Conservation (phyloP, 495 filamentous ascomycete genomes). For the Neurospora tetraspora region DNA sequence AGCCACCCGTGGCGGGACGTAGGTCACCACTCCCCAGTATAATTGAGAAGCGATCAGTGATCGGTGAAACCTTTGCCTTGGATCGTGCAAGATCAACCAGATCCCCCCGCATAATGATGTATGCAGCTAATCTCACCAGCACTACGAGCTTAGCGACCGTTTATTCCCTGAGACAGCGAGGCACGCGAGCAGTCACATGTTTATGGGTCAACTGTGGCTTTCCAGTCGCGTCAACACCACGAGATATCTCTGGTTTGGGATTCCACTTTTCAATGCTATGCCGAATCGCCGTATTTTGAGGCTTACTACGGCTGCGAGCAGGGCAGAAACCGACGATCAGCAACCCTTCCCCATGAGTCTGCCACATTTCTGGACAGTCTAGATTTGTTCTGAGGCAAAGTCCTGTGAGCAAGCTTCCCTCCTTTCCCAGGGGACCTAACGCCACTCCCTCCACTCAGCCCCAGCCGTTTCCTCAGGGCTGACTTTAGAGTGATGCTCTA, state of each 20-base stretch:
- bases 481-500: background rate
- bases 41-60: constrained; percentile 10
- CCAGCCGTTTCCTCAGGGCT: background rate
- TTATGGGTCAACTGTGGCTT: background rate
- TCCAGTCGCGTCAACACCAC: background rate
- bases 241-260: background rate
- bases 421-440: background rate
- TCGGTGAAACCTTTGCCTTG: background rate
- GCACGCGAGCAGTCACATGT: background rate
- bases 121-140: background rate
- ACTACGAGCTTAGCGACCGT: constrained; percentile 2
- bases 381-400: background rate
- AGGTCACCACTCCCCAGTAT: constrained; percentile 2
- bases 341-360: background rate
- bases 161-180: constrained; percentile 4
- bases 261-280: background rate
- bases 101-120: background rate
- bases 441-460: background rate
- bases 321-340: background rate
- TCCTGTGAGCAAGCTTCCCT: background rate
- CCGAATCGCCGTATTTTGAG: background rate
- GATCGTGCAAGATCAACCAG: constrained; percentile 7
- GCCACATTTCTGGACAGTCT: background rate
- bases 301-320: background rate
- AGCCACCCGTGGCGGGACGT: constrained; percentile 8